Conservation (phyloP, 2,329 filamentous ascomycete species). For the Cordyceps farinosa region DNA sequence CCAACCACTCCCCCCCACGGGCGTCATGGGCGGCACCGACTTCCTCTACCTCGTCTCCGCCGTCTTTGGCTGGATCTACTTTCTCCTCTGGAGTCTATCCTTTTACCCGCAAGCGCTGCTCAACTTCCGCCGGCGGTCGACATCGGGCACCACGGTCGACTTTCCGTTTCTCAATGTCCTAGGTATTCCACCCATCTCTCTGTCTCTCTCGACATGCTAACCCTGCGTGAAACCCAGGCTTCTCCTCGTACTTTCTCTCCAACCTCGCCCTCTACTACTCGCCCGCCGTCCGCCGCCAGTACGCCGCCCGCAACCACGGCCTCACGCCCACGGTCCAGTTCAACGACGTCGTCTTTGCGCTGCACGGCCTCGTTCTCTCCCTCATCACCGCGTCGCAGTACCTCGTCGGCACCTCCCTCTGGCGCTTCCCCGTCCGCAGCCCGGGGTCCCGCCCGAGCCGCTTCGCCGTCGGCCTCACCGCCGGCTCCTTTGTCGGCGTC, state of each 20-base stretch:
- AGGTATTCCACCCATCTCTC: slow-evolving; percentile 37
- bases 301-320: slow-evolving; percentile 72
- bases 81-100: slow-evolving; percentile 74
- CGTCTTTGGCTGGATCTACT: slow-evolving; percentile 73
- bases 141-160: slow-evolving; percentile 80
- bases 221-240: slow-evolving; percentile 45
- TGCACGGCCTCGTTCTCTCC: slow-evolving; percentile 73
- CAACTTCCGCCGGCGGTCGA: slow-evolving; percentile 74
- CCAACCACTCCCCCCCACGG: too few species aligned
- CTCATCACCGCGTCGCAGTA: slow-evolving; percentile 72
- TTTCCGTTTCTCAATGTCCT: slow-evolving; percentile 74
- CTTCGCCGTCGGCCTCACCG: slow-evolving; percentile 64
- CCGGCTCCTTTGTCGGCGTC: slow-evolving; percentile 63
- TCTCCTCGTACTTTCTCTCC: slow-evolving; percentile 71
- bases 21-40: slow-evolving; percentile 6
- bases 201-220: neutral
- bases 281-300: slow-evolving; percentile 71
- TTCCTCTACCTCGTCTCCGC: slow-evolving; percentile 51
- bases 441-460: slow-evolving; percentile 52
- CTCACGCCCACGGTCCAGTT: slow-evolving; percentile 79
- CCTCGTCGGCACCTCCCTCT: slow-evolving; percentile 60
- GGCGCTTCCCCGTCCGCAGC: slow-evolving; percentile 66
- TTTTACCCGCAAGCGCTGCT: slow-evolving; percentile 90
- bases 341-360: slow-evolving; percentile 87
- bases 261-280: slow-evolving; percentile 77